These are phyloP conservation scores for Hemisphaericaspora xylanilytica DNA, from an alignment of 1,139 yeast species.

Conservation along the genomic window DNA sequence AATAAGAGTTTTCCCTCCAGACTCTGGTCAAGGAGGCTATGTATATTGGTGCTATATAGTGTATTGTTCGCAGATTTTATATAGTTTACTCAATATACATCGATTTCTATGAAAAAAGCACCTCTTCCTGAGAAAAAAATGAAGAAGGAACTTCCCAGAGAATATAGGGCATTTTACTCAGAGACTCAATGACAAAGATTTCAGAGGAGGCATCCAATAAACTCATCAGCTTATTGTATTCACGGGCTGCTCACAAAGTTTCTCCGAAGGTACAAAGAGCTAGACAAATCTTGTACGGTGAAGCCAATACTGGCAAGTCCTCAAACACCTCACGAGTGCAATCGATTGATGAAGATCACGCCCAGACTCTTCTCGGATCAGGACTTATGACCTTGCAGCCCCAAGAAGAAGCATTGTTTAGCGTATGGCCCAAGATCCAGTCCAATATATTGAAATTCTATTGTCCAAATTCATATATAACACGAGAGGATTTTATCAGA, in stretches of 20 bases:
- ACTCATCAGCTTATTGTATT: constrained; percentile 31
- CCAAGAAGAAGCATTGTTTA: constrained; percentile 8
- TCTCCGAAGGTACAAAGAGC: constrained; percentile 27
- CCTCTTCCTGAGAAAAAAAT: too few relatives aligned
- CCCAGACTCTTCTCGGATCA: constrained; percentile 1
- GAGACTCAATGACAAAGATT: constrained; percentile 1
- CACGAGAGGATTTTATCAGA: constrained; percentile 37
- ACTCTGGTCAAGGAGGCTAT: too few relatives aligned
- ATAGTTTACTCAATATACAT: too few relatives aligned
- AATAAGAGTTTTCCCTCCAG: too few relatives aligned
- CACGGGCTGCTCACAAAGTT: constrained; percentile 30
- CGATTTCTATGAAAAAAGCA: too few relatives aligned
- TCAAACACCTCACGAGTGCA: too few relatives aligned
- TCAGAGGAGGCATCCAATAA: constrained; percentile 10
- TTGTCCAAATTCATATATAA: constrained; percentile 37
- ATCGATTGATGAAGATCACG: background rate
- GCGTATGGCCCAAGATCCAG: constrained; percentile 8
- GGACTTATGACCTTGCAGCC: constrained; percentile 4
- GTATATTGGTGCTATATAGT: too few relatives aligned
- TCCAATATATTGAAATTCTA: constrained; percentile 36
- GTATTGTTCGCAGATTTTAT: too few relatives aligned
- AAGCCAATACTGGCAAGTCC: constrained; percentile 1
- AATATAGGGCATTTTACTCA: too few relatives aligned
- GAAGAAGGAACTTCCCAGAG: too few relatives aligned
- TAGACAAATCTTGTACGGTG: constrained; percentile 25